Percentiles rank a stretch among this genome's conserved stretches.
These are phyloP conservation scores for Lyophyllum semitale DNA, from an alignment of 768 basidiomycete genomes.

Conservation along the genomic window DNA sequence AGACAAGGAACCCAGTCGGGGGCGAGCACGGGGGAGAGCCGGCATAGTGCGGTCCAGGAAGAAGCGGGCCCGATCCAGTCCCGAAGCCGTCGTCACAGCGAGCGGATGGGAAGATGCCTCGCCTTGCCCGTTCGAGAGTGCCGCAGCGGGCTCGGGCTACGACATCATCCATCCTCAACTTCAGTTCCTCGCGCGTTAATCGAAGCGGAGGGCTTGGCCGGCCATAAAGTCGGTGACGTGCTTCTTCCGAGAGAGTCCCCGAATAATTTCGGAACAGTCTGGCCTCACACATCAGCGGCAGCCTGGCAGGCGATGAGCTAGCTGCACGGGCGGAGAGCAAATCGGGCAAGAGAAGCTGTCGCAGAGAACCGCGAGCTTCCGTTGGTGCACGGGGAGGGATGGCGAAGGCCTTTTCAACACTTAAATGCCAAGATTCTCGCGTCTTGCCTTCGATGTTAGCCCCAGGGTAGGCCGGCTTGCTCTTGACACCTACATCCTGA, in stretches of 20 bases:
- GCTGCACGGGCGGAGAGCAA: neutral
- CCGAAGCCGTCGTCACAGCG: neutral
- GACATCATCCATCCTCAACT: neutral
- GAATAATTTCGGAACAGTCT: neutral
- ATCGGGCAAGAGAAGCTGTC: neutral
- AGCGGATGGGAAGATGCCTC: neutral
- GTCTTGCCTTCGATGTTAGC: neutral
- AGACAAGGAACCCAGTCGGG: neutral
- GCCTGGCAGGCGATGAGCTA: neutral
- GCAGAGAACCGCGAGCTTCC: neutral
- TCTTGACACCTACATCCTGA: neutral
- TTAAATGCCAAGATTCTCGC: neutral
- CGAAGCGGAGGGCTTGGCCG: neutral
- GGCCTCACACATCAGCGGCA: neutral
- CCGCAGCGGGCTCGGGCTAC: neutral
- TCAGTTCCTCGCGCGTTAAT: neutral
- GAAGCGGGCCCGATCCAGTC: neutral
- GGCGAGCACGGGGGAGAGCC: neutral
- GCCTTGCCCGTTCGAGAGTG: neutral
- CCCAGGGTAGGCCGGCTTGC: conserved; percentile 8
- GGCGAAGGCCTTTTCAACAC: neutral
- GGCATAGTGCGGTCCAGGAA: conserved; percentile 5
- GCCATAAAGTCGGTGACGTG: neutral
- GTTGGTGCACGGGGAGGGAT: neutral
- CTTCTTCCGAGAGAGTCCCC: neutral